phyloP scores from a whole-genome alignment of 2,329 filamentous ascomycete genomes.

The Phaeoacremonium minimum region DNA sequence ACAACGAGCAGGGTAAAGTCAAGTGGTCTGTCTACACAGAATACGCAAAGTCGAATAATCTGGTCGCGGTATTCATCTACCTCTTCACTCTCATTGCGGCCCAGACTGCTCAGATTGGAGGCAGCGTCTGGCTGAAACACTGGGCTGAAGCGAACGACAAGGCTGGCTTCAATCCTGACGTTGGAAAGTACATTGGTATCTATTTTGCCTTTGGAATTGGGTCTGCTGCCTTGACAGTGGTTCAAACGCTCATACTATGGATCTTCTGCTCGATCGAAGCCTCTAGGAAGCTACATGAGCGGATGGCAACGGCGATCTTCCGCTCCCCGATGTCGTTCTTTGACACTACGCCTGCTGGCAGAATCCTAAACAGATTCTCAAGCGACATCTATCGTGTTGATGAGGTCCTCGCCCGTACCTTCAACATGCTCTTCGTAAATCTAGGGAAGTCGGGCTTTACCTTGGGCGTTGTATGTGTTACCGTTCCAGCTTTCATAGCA shows the following conservation, averaged over 20 bases:
- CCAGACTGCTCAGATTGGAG: constrained; percentile 78
- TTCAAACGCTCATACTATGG: constrained; percentile 94
- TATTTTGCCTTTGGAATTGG: constrained; percentile 95
- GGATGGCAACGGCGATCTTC: constrained; percentile 97
- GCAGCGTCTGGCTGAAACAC: constrained; percentile 87
- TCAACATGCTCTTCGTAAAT: constrained; percentile 93
- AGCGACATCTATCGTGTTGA: constrained; percentile 82
- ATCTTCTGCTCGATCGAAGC: constrained; percentile 99
- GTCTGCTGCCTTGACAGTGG: constrained; percentile 75
- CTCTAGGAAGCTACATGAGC: constrained; percentile 91
- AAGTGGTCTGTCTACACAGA: constrained; percentile 93
- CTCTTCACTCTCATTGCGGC: constrained; percentile 70
- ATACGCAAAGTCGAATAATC: constrained; percentile 92
- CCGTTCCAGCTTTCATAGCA: constrained; percentile 75
- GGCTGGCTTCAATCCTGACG: constrained; percentile 63
- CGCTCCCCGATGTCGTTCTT: constrained; percentile 98
- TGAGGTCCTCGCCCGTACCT: constrained; percentile 90
- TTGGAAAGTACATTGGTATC: constrained; percentile 88
- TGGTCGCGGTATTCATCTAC: constrained; percentile 79
- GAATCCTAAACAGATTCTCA: constrained; percentile 94
- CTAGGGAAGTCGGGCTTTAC: constrained; percentile 75
- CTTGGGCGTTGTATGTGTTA: constrained; percentile 74
- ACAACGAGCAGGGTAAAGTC: constrained; percentile 90
- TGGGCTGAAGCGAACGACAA: constrained; percentile 81
- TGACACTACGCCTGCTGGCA: constrained; percentile 92